These are phyloP conservation scores for Microstegium vimineum DNA, from an alignment of 176 grass and related monocot genomes.

Conservation along the genomic window DNA sequence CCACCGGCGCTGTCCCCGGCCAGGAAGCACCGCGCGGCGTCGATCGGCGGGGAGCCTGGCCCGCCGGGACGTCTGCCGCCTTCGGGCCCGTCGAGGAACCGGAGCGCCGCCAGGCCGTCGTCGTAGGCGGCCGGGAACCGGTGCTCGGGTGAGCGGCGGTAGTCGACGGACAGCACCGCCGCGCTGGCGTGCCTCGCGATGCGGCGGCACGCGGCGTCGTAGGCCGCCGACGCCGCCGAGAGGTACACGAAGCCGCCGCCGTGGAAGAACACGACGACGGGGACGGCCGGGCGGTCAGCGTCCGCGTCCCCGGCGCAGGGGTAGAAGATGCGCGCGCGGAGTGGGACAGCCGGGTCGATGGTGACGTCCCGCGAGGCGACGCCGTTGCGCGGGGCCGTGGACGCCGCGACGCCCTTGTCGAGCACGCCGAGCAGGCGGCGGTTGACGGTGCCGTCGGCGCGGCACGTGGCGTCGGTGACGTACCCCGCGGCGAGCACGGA, in stretches of 20 bases:
- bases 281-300: not conserved
- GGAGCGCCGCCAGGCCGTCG: slow-evolving; percentile 61
- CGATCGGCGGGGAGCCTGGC: not conserved
- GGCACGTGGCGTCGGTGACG: slow-evolving; percentile 41
- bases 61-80: too few relatives aligned
- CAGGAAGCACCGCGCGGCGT: slow-evolving; percentile 58
- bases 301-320: not conserved
- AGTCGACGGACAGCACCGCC: slow-evolving; percentile 72
- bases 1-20: slow-evolving; percentile 74
- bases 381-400: slow-evolving; percentile 26
- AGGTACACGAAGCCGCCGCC: slow-evolving; percentile 86
- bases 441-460: slow-evolving; percentile 65
- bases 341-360: slow-evolving; percentile 17
- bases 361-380: slow-evolving; percentile 42
- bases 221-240: slow-evolving; percentile 37
- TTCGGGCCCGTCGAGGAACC: slow-evolving; percentile 46
- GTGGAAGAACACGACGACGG: slow-evolving; percentile 78
- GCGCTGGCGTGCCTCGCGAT: slow-evolving; percentile 40
- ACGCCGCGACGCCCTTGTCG: slow-evolving; percentile 21
- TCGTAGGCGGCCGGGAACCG: slow-evolving; percentile 62
- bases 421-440: slow-evolving; percentile 48
- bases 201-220: slow-evolving; percentile 69
- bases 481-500: slow-evolving; percentile 18
- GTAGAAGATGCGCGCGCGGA: slow-evolving; percentile 59
- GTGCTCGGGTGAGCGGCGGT: slow-evolving; percentile 77